Base-by-base conservation (phyloP, 1,284 basidiomycete species). In the Xerocomus minutiporus region DNA sequence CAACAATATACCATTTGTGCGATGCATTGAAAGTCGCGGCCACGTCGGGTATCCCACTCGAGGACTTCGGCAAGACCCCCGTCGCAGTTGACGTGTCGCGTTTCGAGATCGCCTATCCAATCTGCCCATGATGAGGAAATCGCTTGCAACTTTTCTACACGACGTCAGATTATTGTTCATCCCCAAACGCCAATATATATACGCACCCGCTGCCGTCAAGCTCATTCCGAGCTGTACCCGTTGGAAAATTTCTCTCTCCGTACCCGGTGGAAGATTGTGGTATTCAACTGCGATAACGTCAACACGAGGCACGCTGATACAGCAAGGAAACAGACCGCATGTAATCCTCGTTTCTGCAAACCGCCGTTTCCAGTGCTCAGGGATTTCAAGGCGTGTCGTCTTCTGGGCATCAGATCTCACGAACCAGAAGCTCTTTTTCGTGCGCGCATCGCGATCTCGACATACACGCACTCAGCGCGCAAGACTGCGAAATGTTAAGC, bases 221-320 rank as follows among this genome's bases (percentile, higher is more conserved):
- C 79, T 73, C 72, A 88, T 80, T 36, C 86, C 86, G n/a, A 88
- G 67, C 60, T 89, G 87, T 7, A 89, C 86, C 31, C 87, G 74
- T 61, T 88, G 84, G 65, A 89, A 89, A n/a, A 88, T 83, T 47
- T 89, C 86, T 43, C 84, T 79, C 62, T 88, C 77, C 8, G 72
- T 70, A 8, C 69, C 71, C 13, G 76, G 70, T 3, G 74, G 67
- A 3, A 88, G 68, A 20, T 70, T 62, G 36, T 70, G 61, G 57
- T 86, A 84, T 64, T 85, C 81, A 51, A 86, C 85, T 88, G 52
- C 9, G 9, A 13, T 41, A 11, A 31, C 8, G 25, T 56, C 35
- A 53, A 42, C n/a, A 26, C 23, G 12, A 35, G n/a, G 3, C 40
- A 48, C 3, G 20, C 29, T 48, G n/a, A 8, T 31, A 26, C 13